Base-by-base conservation (phyloP, 2,329 filamentous ascomycete genomes). In the Paecilomyces dactylethromorphus region DNA sequence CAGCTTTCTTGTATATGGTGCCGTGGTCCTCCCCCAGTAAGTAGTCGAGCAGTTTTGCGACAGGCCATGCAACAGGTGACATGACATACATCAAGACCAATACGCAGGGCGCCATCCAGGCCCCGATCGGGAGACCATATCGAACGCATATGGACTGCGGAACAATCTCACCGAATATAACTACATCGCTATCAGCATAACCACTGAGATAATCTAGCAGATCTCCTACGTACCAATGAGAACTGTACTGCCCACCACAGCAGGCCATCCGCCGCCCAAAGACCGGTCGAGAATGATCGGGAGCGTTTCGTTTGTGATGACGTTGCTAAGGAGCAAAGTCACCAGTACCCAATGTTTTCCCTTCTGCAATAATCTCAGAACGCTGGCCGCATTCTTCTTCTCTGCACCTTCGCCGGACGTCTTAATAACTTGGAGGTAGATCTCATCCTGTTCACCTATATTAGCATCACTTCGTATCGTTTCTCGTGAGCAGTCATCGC, bases 261-360 rank as follows among this genome's bases (percentile, higher is more conserved):
- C 94, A 61, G 93, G 92, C 81, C 95, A 92, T 63, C 94, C 94
- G 65, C 94, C 94, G 31, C 94, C 94, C 18, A 99, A 84, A 58
- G 92, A 96, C 58, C 94, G 84, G 76, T 99, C 94, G 56, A 99
- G 84, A 11, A 99, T 91, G 62, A 99, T 96, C 29, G 94, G 94
- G 13, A 97, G 81, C 2, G 93, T 95, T 77, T 97, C 94, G 74
- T 99, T 97, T 64, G 95, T 96, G 68, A 99, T 95, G 70, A 99
- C 94, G 74, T 99, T 99, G 74, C 92, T 92, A 58, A 99, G 81
- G 7, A 99, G 83, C 26, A 99, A 79, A 2, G 94, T 97, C 57
- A 99, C 94, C 59, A 99, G 81, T 21, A 99, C 93, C 94, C 94
- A 99, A 76, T 99, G 94, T 74, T 99, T 99, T 68, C 94, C 94